Conservation (phyloP, 2,329 filamentous ascomycete genomes). For the Fusarium coicis region DNA sequence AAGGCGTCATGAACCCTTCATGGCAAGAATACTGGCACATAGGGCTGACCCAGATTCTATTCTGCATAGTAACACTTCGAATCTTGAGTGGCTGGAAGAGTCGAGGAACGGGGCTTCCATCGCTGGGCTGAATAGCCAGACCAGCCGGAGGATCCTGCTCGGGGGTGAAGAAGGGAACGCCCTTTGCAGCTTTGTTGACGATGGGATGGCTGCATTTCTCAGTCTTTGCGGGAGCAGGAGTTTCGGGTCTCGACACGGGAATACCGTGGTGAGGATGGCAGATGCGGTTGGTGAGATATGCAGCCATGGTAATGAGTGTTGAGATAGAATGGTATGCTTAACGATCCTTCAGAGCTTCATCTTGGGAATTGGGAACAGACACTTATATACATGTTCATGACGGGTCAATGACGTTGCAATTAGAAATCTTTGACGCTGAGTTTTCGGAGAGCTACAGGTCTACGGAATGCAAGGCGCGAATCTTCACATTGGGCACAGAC, state of each 20-base stretch:
- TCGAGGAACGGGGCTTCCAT: conserved; percentile 61
- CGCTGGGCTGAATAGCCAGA: conserved; percentile 55
- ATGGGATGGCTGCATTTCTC: conserved; percentile 40
- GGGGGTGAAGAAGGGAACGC: conserved; percentile 60
- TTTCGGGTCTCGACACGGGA: conserved; percentile 39
- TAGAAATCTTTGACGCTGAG: conserved; percentile 10
- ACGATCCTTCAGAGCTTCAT: not conserved
- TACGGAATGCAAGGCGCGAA: not conserved
- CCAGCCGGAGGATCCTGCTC: conserved; percentile 58
- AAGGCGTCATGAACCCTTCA: conserved; percentile 72
- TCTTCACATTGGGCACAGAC: not conserved
- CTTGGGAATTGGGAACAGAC: not conserved
- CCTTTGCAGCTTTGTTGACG: conserved; percentile 43
- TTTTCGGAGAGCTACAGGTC: not conserved
- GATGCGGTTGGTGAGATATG: conserved; percentile 43
- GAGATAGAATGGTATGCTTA: not conserved
- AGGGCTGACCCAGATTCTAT: conserved; percentile 59
- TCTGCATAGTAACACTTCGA: conserved; percentile 56
- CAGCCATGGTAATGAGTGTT: conserved; percentile 37
- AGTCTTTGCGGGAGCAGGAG: conserved; percentile 33
- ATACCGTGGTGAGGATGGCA: conserved; percentile 44
- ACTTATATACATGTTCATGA: conserved; percentile 11
- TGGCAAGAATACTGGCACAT: conserved; percentile 60
- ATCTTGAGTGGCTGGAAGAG: conserved; percentile 60
- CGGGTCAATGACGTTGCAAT: conserved; percentile 28